Base-by-base conservation (phyloP, 1,284 basidiomycete genomes). In the Kalmanozyma brasiliensis region DNA sequence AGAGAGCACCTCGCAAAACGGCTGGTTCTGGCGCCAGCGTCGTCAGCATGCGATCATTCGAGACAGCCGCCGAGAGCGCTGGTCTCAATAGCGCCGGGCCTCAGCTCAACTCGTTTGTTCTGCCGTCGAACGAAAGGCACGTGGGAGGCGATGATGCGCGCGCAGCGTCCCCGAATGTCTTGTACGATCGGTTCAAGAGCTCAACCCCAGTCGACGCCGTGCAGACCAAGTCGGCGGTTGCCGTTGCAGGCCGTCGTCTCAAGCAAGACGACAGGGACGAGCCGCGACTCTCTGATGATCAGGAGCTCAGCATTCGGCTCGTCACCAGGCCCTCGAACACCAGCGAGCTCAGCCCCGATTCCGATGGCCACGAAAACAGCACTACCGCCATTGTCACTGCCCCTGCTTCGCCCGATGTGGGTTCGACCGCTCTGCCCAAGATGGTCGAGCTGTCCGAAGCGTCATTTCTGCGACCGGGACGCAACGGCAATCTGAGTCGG, bases 21-120 rank as follows among this genome's bases (percentile, higher is more conserved):
- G 53, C 49, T n/a, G 45, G 55, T 26, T 71, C 68, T 11, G 59
- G 62, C 19, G 63, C 68, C 8, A 71, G 68, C 32, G 38, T 62
- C 13, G 55, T 53, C 33, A 76, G 67, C 20, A 37, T 46, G 11
- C 46, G 49, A 10, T 68, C 63, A 1, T 77, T 73, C 23, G 75
- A 77, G 49, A 77, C 75, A 8, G 74, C 75, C 0, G 71, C 57
- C 11, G 74, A 73, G 32, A 60, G 57, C 42, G 35, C 60, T 8
- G 66, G 48, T 5, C 32, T 48, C 29, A 36, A 41, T 33, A 60
- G 61, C 13, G 57, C 61, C 20, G 67, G 64, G 26, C 40, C 61
- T 9, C 56, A 29, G 16, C 26, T 37, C 24, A 14, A 35, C 9
- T 47, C 66, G 1, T 55, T 64, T 52, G 22, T 7, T 29, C 9